Conservation (phyloP, 2,329 filamentous ascomycete species). For the Colletotrichum cuscutae region DNA sequence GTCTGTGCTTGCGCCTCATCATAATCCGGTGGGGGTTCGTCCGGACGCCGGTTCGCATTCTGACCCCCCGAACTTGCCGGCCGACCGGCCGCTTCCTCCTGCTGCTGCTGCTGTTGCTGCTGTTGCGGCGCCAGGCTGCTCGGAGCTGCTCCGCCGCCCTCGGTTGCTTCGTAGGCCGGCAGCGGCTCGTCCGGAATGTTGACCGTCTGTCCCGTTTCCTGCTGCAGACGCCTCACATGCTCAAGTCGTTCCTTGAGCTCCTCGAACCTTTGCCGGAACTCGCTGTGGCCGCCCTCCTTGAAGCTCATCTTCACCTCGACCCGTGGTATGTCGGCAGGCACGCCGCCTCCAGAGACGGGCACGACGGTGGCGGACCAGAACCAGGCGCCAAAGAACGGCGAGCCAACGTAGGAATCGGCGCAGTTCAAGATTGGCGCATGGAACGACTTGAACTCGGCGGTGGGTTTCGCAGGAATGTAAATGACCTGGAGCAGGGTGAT, state of each 20-base stretch:
- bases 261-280: slow-evolving; percentile 87
- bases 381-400: slow-evolving; percentile 93
- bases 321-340: slow-evolving; percentile 77
- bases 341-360: slow-evolving; percentile 84
- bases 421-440: slow-evolving; percentile 88
- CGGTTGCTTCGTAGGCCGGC: slow-evolving; percentile 82
- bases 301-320: slow-evolving; percentile 89
- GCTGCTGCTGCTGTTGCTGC: slow-evolving; percentile 1
- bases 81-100: slow-evolving; percentile 42
- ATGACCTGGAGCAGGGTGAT: slow-evolving; percentile 70
- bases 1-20: slow-evolving; percentile 87
- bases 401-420: slow-evolving; percentile 85
- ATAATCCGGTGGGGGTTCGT: slow-evolving; percentile 90
- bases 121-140: slow-evolving; percentile 45
- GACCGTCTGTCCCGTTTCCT: slow-evolving; percentile 72
- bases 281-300: slow-evolving; percentile 93
- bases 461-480: slow-evolving; percentile 81
- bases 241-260: slow-evolving; percentile 84
- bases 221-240: slow-evolving; percentile 80
- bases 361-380: slow-evolving; percentile 85
- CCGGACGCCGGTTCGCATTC: slow-evolving; percentile 52
- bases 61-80: slow-evolving; percentile 51
- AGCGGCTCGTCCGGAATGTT: slow-evolving; percentile 85
- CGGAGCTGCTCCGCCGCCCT: slow-evolving; percentile 42
- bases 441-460: slow-evolving; percentile 83